Base-by-base conservation (phyloP, 2,329 filamentous ascomycete species). In the Fusarium odoratissimum region DNA sequence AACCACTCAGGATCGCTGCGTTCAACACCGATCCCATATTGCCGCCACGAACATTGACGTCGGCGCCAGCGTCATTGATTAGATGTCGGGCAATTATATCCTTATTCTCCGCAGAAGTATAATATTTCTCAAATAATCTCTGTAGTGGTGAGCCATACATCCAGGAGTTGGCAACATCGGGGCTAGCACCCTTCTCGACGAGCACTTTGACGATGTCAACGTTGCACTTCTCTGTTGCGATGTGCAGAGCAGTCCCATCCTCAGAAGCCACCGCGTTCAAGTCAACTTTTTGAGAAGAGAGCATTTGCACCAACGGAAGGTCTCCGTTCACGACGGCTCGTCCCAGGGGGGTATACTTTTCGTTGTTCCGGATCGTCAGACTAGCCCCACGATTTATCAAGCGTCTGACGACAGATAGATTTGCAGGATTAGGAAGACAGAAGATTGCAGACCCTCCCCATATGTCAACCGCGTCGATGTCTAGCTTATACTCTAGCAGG, bases 251-350 rank as follows among this genome's bases (percentile, higher is more conserved):
- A 6, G 51, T 17, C 14, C 35, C 25, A 13, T 55, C 6, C 13
- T 10, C 3, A 23, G 14, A 0, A 42, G 25, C 37, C 1, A n/a
- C 21, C 1, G 14, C 25, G 11, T 42, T 55, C 25, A 55, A 8
- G 3, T 55, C 51, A 1, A 41, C 0, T 1, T 41, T 55, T 5
- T 55, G 11, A 9, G 21, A 28, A 8, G 21, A 41, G 4, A 55
- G 37, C 6, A 30, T 0, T n/a, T 5, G 1, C 8, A 19, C 37
- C 2, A 55, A 23, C 0, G 51, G 25, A 5, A 55, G 7, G 11
- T 55, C 51, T 30, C 2, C 25, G 10, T 55, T 19, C 8, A 6
- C 2, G 1, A 55, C 5, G 4, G 51, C 51, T 19, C 3, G 4
- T 13, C 37, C 51, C 1, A 55, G 3, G 5, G 38, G 16, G 6